phyloP scores from a whole-genome alignment of 148 eudicot species.

The Arctostaphylos glauca region DNA sequence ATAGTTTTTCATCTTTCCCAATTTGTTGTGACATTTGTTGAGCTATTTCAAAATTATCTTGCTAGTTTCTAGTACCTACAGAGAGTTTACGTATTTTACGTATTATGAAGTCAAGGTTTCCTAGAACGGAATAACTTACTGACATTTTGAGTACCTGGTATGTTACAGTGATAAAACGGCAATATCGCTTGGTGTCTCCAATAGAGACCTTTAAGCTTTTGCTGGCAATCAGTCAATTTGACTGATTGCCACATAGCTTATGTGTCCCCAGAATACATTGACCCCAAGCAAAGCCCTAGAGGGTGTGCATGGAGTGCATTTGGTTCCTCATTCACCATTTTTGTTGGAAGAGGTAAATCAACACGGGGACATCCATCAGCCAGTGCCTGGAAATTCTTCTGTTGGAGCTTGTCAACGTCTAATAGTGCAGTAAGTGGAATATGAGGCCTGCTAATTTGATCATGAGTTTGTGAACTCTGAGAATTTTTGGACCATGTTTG shows the following conservation, averaged over 20 bases:
- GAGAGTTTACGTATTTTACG: conserved; percentile 1
- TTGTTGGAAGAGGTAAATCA: conserved; percentile 59
- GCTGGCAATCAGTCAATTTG: conserved; percentile 62
- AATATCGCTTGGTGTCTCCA: conserved; percentile 4
- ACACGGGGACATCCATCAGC: conserved; percentile 41
- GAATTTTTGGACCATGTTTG: background rate
- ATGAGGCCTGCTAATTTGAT: background rate
- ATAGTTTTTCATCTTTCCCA: background rate
- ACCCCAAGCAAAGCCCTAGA: conserved; percentile 51
- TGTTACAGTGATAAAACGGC: conserved; percentile 16
- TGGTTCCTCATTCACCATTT: conserved; percentile 76
- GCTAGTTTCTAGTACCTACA: background rate
- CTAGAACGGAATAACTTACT: background rate
- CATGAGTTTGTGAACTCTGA: background rate
- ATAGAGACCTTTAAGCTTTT: conserved; percentile 33
- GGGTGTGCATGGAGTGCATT: conserved; percentile 82
- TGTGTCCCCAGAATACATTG: conserved; percentile 59
- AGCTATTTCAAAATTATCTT: background rate
- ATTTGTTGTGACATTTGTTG: background rate
- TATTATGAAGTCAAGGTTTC: background rate
- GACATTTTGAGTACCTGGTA: background rate
- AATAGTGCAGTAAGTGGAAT: conserved; percentile 55
- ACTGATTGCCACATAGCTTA: conserved; percentile 46
- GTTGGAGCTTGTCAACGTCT: conserved; percentile 33
- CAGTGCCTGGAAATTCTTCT: conserved; percentile 27